Percentiles rank a stretch among this genome's conserved stretches.
phyloP scores from a whole-genome alignment of 441 rosid genomes.

The Jatropha podagrica region DNA sequence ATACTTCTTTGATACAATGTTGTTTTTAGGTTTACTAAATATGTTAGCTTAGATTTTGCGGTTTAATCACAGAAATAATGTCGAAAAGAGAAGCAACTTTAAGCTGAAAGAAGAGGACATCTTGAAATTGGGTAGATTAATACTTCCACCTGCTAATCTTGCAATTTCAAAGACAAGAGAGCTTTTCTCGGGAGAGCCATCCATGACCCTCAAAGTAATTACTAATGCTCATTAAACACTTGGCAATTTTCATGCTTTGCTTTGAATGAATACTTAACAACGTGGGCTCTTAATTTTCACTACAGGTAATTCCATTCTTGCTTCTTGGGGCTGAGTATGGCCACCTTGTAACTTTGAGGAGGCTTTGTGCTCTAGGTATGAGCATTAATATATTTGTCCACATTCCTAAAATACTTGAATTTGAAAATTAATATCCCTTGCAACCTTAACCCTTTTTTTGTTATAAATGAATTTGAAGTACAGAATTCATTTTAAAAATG shows the following conservation, averaged over 20 bases:
- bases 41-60: conserved; percentile 2
- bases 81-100: conserved; percentile 38
- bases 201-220: conserved; percentile 82
- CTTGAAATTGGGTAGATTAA: conserved; percentile 50
- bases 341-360: conserved; percentile 70
- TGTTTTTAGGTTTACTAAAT: neutral
- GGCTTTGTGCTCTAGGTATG: conserved; percentile 72
- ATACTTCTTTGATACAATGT: neutral
- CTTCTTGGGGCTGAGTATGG: conserved; percentile 91
- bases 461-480: neutral
- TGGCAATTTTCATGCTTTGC: conserved; percentile 1
- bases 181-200: conserved; percentile 96
- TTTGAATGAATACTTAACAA: conserved; percentile 6
- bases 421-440: neutral
- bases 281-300: conserved; percentile 8
- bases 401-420: neutral
- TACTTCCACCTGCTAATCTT: conserved; percentile 78
- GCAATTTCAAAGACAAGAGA: conserved; percentile 58
- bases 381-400: neutral
- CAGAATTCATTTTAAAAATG: neutral
- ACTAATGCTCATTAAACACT: neutral
- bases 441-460: too few species aligned
- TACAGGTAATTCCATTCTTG: conserved; percentile 75
- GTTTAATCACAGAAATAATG: conserved; percentile 42
- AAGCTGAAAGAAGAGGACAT: conserved; percentile 72